Evolutionary conservation across 345 rosid genomes (phyloP).

Genomic region (Bruguiera parviflora): DNA sequence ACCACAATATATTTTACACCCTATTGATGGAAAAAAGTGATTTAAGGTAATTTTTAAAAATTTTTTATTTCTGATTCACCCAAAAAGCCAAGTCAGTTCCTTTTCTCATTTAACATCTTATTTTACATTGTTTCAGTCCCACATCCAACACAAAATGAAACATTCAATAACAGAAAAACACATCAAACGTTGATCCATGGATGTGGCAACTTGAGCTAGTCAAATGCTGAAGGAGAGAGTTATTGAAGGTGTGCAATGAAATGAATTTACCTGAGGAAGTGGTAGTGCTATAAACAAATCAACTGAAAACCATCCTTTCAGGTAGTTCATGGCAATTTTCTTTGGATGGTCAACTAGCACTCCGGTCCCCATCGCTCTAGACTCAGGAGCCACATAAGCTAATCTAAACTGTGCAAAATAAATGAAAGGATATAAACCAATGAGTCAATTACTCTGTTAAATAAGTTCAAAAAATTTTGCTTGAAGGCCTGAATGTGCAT

Average conservation of each 20-base stretch:
- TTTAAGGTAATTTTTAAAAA: no score
- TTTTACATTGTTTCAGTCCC: no score
- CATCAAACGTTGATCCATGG: not conserved
- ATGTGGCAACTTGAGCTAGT: conserved; percentile 1
- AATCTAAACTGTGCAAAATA: conserved; percentile 64
- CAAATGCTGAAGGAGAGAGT: not conserved
- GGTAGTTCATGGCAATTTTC: conserved; percentile 59
- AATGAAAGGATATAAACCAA: not conserved
- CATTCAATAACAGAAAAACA: no score
- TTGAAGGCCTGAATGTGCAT: no score
- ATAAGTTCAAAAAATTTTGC: no score
- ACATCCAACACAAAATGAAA: no score
- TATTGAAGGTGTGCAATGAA: not conserved
- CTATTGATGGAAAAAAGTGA: no score
- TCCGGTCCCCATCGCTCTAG: conserved; percentile 79
- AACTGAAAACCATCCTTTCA: conserved; percentile 47
- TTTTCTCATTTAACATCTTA: no score
- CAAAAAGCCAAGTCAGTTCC: no score
- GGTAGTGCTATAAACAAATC: conserved; percentile 69
- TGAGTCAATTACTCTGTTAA: not conserved
- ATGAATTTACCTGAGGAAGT: conserved; percentile 70
- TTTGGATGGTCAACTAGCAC: conserved; percentile 83
- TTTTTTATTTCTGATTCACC: no score
- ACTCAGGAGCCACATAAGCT: conserved; percentile 83
- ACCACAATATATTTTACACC: no score